Evolutionary conservation across 352 stramenopile genomes (phyloP), one percentile per base, ranked within the genome.

Genomic region (Thraustochytrium sp.): DNA sequence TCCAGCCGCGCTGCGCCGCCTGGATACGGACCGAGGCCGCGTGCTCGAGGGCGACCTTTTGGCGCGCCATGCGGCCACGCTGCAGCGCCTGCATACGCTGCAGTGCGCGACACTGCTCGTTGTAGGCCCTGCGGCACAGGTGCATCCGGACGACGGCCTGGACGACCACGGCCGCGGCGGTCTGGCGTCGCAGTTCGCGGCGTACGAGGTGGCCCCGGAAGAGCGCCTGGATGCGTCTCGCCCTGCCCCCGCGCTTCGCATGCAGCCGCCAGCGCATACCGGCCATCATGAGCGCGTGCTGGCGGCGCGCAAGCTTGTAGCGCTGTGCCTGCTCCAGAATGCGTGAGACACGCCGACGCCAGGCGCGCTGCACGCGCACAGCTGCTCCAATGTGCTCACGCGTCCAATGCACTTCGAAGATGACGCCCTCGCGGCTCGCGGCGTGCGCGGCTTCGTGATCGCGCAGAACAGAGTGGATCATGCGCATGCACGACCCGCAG

Each of bases 381-480:
- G 44, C 68, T n/a, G 68, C 68, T 23, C 11, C 21, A 23, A 80
- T 51, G 53, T 80, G 68, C 9, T 61, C 68, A 13, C 53, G 46
- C 4, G 68, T 65, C 68, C 68, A 80, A 23, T 80, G 21, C 16
- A 80, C 51, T 13, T 9, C n/a, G 38, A 80, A 80, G 37, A 80
- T 80, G 26, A 80, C 37, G 8, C 34, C 26, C 44, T 49, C 42
- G 26, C 21, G 5, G 23, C 46, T 51, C 23, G 37, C 23, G 44
- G 64, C 21, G 31, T 80, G 68, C 21, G 31, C 36, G n/a, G n/a
- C 23, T 38, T 80, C 68, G 38, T 80, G 68, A 34, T 80, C 68
- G 38, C n/a, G 34, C 42, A 80, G 53, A 29, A 80, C 53, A 9
- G 34, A 48, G 68, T 80, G 68, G 31, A 80, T 75, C 37, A 80